Base-by-base conservation (phyloP, 306 rosid genomes). In the Castanospermum australe region DNA sequence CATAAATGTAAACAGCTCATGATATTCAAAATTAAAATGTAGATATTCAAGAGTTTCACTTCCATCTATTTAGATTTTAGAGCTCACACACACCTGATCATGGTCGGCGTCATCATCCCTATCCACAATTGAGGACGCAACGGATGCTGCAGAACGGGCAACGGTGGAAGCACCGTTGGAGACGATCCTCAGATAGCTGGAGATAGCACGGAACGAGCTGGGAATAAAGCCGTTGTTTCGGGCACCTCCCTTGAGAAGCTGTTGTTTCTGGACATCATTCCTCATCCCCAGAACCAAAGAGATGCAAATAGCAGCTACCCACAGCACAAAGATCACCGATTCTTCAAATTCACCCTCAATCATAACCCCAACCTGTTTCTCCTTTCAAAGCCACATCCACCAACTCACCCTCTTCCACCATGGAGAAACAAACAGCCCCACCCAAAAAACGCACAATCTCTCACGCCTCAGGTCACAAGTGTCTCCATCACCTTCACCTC, bases 141-240 rank as follows among this genome's bases (percentile, higher is more conserved):
- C 90, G 0, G 94, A 90, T 0, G 91, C 96, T 0, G 96, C 96
- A 6, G 97, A 93, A 35, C 94, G 83, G 0, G 96, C 97, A 42
- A 91, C 97, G 2, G 89, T 89, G 2, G 97, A 93, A 47, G 97
- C 97, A 42, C 97, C 92, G 1, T 92, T 83, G 5, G 97, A 90
- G 11, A 93, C 97, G 25, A 85, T 85, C 79, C 83, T 91, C 85
- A 90, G 64, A 71, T 89, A 93, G 81, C 92, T 84, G 5, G 97
- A 93, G 38, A 93, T 56, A 14, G 94, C 90, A 18, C 92, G 94
- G 71, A 93, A 86, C 3, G 96, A 86, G 82, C 71, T 85, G 10
- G 97, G 93, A 81, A 93, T 76, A 45, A 90, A 88, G 55, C 89
- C 90, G 30, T 84, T 88, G 38, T 86, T 60, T 84, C 85, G 86